A percentile compares a stretch with the other conserved stretches of the same genome.
phyloP scores from a whole-genome alignment of 2,329 filamentous ascomycete genomes.

The Aureobasidium vineae region DNA sequence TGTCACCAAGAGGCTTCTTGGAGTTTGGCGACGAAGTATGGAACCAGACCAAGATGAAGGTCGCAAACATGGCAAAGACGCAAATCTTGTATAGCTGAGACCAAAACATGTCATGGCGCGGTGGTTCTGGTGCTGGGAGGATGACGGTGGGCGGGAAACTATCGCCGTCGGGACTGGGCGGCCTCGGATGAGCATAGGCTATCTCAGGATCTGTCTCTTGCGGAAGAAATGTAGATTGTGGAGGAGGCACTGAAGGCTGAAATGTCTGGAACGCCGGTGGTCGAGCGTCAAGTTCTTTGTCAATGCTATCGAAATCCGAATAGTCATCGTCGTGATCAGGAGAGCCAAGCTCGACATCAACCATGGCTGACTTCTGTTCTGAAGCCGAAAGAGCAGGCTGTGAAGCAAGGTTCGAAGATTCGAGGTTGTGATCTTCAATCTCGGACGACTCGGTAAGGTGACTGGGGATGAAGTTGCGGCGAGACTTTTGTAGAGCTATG shows the following conservation, averaged over 20 bases:
- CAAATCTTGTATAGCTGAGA: constrained; percentile 85
- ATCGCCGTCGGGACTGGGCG: constrained; percentile 52
- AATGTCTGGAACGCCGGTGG: constrained; percentile 53
- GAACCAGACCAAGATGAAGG: constrained; percentile 84
- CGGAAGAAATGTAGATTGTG: constrained; percentile 45
- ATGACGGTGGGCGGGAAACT: constrained; percentile 59
- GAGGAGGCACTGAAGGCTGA: constrained; percentile 39
- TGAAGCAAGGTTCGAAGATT: constrained; percentile 26
- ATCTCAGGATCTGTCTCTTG: constrained; percentile 54
- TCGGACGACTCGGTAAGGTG: constrained; percentile 83
- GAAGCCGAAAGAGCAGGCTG: constrained; percentile 30
- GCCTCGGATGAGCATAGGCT: constrained; percentile 46
- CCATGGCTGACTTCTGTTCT: constrained; percentile 67
- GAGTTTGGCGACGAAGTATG: constrained; percentile 72
- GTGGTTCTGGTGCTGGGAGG: constrained; percentile 64
- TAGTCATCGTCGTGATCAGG: constrained; percentile 51
- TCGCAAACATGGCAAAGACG: constrained; percentile 78
- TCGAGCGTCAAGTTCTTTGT: constrained; percentile 44
- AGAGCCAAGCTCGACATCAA: constrained; percentile 80
- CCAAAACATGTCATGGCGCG: constrained; percentile 86
- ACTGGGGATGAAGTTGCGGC: constrained; percentile 81
- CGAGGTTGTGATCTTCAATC: constrained; percentile 63
- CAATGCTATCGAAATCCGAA: constrained; percentile 41
- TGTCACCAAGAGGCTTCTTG: constrained; percentile 79
- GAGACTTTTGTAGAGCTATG: constrained; percentile 84